These are phyloP conservation scores for Mortierella sp. DNA, from an alignment of 371 early-diverging fungal genomes.

Conservation along the genomic window DNA sequence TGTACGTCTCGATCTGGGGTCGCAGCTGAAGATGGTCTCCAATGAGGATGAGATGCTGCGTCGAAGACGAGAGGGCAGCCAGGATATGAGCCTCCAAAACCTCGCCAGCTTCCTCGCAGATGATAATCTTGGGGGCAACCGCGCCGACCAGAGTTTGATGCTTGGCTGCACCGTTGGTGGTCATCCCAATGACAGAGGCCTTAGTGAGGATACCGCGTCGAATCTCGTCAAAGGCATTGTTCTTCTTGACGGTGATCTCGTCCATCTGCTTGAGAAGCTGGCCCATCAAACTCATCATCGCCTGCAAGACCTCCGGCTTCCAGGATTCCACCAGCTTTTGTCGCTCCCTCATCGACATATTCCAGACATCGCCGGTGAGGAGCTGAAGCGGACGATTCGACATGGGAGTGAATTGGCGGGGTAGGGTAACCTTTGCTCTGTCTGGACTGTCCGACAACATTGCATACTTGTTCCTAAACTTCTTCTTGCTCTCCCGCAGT, in stretches of 20 bases:
- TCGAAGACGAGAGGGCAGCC: constrained; percentile 64
- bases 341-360: constrained; percentile 59
- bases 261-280: constrained; percentile 31
- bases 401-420: constrained; percentile 21
- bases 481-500: neutral
- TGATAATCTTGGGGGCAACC: constrained; percentile 68
- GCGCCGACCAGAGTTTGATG: constrained; percentile 63
- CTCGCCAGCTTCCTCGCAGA: constrained; percentile 86
- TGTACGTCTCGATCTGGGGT: constrained; percentile 60
- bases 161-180: constrained; percentile 68
- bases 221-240: constrained; percentile 50
- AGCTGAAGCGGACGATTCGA: constrained; percentile 46
- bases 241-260: constrained; percentile 23
- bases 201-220: constrained; percentile 51
- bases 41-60: constrained; percentile 79
- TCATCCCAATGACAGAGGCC: constrained; percentile 62
- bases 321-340: constrained; percentile 54
- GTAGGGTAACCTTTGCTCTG: neutral
- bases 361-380: constrained; percentile 56
- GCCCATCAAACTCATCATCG: constrained; percentile 23
- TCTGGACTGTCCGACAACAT: neutral
- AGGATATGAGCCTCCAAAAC: constrained; percentile 81
- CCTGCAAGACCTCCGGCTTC: constrained; percentile 37
- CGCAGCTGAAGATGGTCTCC: constrained; percentile 82
- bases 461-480: neutral